Base-by-base conservation (phyloP, 768 basidiomycete genomes). In the Boletellus sp. region DNA sequence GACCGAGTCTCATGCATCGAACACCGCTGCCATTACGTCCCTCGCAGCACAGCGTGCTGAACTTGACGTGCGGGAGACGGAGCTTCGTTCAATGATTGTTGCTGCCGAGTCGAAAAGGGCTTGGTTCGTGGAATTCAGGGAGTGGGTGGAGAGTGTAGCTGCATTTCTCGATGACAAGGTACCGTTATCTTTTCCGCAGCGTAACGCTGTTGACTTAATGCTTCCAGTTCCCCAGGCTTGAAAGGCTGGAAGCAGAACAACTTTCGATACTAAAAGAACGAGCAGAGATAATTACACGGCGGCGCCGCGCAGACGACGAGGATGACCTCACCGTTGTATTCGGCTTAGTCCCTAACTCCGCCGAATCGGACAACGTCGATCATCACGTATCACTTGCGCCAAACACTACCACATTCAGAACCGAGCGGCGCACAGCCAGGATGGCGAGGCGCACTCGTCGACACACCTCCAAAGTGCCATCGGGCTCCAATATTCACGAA, bases 111-210 rank as follows among this genome's bases (percentile, higher is more conserved):
- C 72, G 39, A 92, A 93, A 68, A 73, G 89, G 42, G 81, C 81
- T 16, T 94, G 91, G 90, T 92, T 93, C 58, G 72, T 70, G 11
- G 78, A 78, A 44, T 89, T 94, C 71, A 77, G 72, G 46, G 87
- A 90, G 33, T 90, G 88, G 85, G 69, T 90, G 0, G 91, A 93
- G 65, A 80, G 79, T 51, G 79, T 93, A 7, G 91, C 87, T 4
- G 78, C 78, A n/a, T 93, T 94, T 65, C 71, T 94, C 17, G 91
- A 94, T 59, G 87, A 89, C 70, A 94, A 94, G 82, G 90, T 88
- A 17, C 4, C 68, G 51, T 41, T 41, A 24, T 42, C 16, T 19
- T 38, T 32, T 38, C 50, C n/a, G 15, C 24, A n/a, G 6, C 6
- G 16, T 3, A n/a, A 22, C n/a, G 17, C 7, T 32, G 20, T 45